phyloP scores from a whole-genome alignment of 176 grass and related monocot species.

The Oropetium thomaeum region DNA sequence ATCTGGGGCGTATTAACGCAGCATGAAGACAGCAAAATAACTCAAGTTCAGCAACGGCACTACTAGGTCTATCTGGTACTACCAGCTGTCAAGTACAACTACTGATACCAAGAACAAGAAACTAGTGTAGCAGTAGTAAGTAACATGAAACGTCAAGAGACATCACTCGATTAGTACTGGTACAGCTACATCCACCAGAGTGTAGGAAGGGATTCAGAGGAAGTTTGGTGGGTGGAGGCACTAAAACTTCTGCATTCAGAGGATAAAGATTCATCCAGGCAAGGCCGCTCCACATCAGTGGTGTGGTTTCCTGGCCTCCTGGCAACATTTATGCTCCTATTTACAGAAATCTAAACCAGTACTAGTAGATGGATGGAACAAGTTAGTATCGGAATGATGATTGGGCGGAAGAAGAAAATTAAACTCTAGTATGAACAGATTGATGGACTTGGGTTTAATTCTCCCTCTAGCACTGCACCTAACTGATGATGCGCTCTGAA shows the following conservation, averaged over 20 bases:
- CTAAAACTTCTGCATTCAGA: conserved; percentile 67
- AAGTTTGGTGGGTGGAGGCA: too few relatives aligned
- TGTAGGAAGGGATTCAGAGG: neutral
- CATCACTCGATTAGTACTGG: neutral
- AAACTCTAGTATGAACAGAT: conserved; percentile 58
- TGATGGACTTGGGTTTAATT: conserved; percentile 44
- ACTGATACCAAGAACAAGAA: too few relatives aligned
- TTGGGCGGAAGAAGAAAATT: conserved; percentile 22
- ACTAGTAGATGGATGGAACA: conserved; percentile 1
- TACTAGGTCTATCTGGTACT: conserved; percentile 5
- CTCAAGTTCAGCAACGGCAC: conserved; percentile 22
- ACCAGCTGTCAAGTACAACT: conserved; percentile 21
- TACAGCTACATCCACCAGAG: conserved; percentile 14
- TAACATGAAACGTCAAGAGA: conserved; percentile 3
- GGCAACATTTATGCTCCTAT: conserved; percentile 59
- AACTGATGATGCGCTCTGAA: neutral
- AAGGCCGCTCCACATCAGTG: neutral
- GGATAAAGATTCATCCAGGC: conserved; percentile 63
- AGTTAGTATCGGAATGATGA: conserved; percentile 16
- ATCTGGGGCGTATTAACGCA: neutral
- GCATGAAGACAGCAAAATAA: neutral
- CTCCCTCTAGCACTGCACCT: conserved; percentile 12
- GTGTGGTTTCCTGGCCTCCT: too few relatives aligned
- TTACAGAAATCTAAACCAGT: conserved; percentile 36
- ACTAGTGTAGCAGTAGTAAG: too few relatives aligned